These are phyloP conservation scores for Austropuccinia psidii DNA, from an alignment of 1,284 basidiomycete genomes.

Conservation along the genomic window DNA sequence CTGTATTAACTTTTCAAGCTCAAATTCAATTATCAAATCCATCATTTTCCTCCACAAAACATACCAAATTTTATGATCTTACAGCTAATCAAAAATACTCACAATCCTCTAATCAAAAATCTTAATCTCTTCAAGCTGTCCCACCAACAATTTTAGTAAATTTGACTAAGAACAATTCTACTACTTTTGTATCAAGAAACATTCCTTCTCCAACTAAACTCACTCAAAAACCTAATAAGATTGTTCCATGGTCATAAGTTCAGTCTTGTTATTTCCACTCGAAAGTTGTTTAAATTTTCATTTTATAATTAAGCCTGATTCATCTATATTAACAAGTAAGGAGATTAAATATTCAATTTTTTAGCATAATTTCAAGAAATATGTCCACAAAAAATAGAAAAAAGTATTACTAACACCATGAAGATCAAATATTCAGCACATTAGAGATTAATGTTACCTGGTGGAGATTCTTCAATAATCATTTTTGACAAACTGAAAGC, in stretches of 20 bases:
- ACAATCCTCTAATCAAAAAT: background rate
- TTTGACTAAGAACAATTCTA: background rate
- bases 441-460: no score
- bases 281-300: no score
- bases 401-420: no score
- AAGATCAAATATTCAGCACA: no score
- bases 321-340: no score
- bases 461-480: no score
- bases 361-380: no score
- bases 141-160: background rate
- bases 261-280: no score
- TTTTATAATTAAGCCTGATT: no score
- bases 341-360: no score
- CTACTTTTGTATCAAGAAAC: background rate
- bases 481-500: no score
- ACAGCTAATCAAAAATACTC: background rate
- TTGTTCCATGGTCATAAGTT: slow-evolving; percentile 58
- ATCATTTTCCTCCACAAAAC: background rate
- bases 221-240: slow-evolving; percentile 37
- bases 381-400: no score
- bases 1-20: background rate
- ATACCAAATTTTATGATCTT: background rate
- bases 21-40: background rate
- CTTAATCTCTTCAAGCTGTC: background rate
- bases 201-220: slow-evolving; percentile 36